Base-by-base conservation (phyloP, 768 basidiomycete species). In the Amanita brunnescens region DNA sequence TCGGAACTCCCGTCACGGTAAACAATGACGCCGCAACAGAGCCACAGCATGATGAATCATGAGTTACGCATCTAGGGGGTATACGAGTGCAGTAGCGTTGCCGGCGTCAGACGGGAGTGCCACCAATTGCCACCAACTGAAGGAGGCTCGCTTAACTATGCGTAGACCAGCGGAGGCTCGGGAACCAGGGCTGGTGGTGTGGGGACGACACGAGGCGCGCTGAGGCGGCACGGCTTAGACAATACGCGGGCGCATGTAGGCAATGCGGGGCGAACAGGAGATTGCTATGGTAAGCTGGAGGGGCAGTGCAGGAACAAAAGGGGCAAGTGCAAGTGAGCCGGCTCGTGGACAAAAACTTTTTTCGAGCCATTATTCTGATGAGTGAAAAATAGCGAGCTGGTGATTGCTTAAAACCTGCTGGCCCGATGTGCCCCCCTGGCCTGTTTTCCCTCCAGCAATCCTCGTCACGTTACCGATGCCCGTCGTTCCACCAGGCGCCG, bases 381-480 rank as follows among this genome's bases (percentile, higher is more conserved):
- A 16, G 24, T 32, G 9, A 42, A 42, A 42, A n/a, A 42, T 13
- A 35, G 34, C 34, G n/a, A 35, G 41, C 24, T 23, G 41, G 14
- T 42, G 21, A 21, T 42, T 42, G 1, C 18, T 12, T 24, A 21
- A 23, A 24, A 37, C 24, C 37, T 1, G 9, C 35, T n/a, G 34
- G 18, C 2, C 50, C 29, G 40, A 44, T 26, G 41, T 18, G 21
- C 24, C n/a, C n/a, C 39, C 33, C 16, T 6, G 14, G 20, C 13
- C 39, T 21, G 33, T 14, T 23, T 29, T 20, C 32, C 50, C 32
- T 29, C 23, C 7, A 9, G 20, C 5, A 9, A 39, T 26, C 26
- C 16, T 18, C n/a, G 40, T 7, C 13, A 16, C 16, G 14, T 51
- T 51, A 26, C 50, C 42, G 7, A 51, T 51, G 50, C 50, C 50